These are phyloP conservation scores for Kwoniella dendrophila DNA, from an alignment of 768 basidiomycete genomes.

Conservation along the genomic window DNA sequence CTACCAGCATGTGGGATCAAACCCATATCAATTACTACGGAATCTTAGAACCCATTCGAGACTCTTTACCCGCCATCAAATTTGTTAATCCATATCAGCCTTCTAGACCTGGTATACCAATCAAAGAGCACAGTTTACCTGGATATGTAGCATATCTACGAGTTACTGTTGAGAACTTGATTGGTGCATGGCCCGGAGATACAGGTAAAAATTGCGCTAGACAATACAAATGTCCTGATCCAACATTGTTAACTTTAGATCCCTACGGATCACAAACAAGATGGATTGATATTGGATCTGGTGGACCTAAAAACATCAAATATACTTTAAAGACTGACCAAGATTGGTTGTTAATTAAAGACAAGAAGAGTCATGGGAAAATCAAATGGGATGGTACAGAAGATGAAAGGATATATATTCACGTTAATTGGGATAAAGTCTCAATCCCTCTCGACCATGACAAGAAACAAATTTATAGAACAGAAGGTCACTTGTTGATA, in stretches of 20 bases:
- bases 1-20: slow-evolving; percentile 23
- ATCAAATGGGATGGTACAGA: slow-evolving; percentile 58
- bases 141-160: slow-evolving; percentile 67
- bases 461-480: slow-evolving; percentile 7
- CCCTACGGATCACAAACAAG: slow-evolving; percentile 63
- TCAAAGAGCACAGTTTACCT: slow-evolving; percentile 57
- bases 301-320: slow-evolving; percentile 65
- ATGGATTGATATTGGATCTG: slow-evolving; percentile 68
- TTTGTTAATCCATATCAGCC: slow-evolving; percentile 61
- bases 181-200: slow-evolving; percentile 72
- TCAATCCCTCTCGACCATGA: not conserved
- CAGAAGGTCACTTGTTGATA: slow-evolving; percentile 17
- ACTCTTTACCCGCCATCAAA: slow-evolving; percentile 58
- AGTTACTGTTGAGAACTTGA: slow-evolving; percentile 65
- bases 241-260: slow-evolving; percentile 62
- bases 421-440: slow-evolving; percentile 65
- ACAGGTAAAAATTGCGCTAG: slow-evolving; percentile 64
- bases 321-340: slow-evolving; percentile 62
- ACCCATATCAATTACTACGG: slow-evolving; percentile 37
- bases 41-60: slow-evolving; percentile 68
- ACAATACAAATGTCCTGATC: slow-evolving; percentile 46
- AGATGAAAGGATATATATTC: slow-evolving; percentile 64
- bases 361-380: slow-evolving; percentile 61
- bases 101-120: slow-evolving; percentile 59
- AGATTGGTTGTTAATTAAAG: slow-evolving; percentile 64